A percentile compares a stretch with the other conserved stretches of the same genome.
Evolutionary conservation across 495 filamentous ascomycete genomes (phyloP).

Genomic region (Neohortaea acidophila): DNA sequence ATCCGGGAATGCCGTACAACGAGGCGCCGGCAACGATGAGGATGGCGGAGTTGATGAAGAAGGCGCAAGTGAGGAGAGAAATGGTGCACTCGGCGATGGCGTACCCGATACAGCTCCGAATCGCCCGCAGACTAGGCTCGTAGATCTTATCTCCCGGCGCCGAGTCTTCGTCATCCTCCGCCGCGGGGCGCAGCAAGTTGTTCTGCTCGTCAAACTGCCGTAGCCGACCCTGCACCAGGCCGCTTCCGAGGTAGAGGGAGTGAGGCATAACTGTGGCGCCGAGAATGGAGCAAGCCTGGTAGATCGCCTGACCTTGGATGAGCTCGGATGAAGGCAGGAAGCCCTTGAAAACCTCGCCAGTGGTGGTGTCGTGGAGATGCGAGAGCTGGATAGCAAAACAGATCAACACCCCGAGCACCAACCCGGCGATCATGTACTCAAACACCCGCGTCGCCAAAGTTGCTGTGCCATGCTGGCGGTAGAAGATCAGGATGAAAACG

Average conservation of each 20-base stretch:
- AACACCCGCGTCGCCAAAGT: constrained; percentile 60
- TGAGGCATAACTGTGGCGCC: constrained; percentile 94
- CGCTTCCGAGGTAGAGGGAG: constrained; percentile 76
- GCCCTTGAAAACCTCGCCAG: constrained; percentile 69
- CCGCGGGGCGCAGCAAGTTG: constrained; percentile 2
- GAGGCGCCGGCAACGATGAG: constrained; percentile 76
- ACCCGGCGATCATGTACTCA: constrained; percentile 61
- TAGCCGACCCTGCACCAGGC: constrained; percentile 70
- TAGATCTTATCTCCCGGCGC: constrained; percentile 33
- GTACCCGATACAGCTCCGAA: constrained; percentile 64
- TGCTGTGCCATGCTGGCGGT: constrained; percentile 45
- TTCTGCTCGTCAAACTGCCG: constrained; percentile 50
- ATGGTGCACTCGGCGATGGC: constrained; percentile 54
- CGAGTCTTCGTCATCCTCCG: constrained; percentile 9
- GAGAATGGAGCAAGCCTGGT: constrained; percentile 82
- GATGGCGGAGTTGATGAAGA: constrained; percentile 85
- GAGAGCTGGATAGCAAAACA: constrained; percentile 85
- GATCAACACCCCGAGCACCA: constrained; percentile 75
- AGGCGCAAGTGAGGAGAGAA: constrained; percentile 76
- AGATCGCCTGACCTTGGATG: constrained; percentile 44
- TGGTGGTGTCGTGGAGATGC: constrained; percentile 49
- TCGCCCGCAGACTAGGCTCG: constrained; percentile 60
- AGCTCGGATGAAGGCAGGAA: constrained; percentile 65
- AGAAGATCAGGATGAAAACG: constrained; percentile 72
- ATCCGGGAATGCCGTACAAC: constrained; percentile 43